Conservation (phyloP, 2,329 filamentous ascomycete genomes). For the Neonectria neomacrospora region DNA sequence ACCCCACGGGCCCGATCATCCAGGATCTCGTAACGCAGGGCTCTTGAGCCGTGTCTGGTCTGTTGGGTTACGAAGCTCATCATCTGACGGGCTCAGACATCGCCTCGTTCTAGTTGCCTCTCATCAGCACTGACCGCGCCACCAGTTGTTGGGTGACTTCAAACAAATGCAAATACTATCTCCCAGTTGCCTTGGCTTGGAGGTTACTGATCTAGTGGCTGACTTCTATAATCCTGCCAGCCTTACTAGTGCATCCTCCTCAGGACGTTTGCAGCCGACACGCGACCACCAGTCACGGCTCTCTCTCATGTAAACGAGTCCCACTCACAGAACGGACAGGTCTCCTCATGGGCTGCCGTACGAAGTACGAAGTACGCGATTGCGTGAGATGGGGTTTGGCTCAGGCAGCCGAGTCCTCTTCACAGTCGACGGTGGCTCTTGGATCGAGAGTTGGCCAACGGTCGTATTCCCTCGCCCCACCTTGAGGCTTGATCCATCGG, state of each 20-base stretch:
- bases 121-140: constrained; percentile 2
- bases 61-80: not conserved
- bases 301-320: not conserved
- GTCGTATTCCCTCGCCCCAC: constrained; percentile 11
- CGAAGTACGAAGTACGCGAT: not conserved
- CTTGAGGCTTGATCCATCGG: not conserved
- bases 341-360: not conserved
- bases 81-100: constrained; percentile 3
- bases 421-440: not conserved
- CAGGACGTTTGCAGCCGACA: constrained; percentile 3
- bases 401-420: constrained; percentile 10
- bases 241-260: constrained; percentile 18
- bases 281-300: constrained; percentile 5
- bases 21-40: constrained; percentile 23
- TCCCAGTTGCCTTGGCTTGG: constrained; percentile 9
- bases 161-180: not conserved
- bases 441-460: not conserved
- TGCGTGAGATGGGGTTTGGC: not conserved
- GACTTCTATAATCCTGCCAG: constrained; percentile 20
- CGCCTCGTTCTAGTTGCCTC: constrained; percentile 1
- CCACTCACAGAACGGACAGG: not conserved
- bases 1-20: constrained; percentile 24
- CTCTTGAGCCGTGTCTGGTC: constrained; percentile 1
- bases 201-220: constrained; percentile 9
- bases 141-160: not conserved